These are phyloP conservation scores for Curvularia lunata DNA, from an alignment of 2,329 filamentous ascomycete genomes.

Conservation along the genomic window DNA sequence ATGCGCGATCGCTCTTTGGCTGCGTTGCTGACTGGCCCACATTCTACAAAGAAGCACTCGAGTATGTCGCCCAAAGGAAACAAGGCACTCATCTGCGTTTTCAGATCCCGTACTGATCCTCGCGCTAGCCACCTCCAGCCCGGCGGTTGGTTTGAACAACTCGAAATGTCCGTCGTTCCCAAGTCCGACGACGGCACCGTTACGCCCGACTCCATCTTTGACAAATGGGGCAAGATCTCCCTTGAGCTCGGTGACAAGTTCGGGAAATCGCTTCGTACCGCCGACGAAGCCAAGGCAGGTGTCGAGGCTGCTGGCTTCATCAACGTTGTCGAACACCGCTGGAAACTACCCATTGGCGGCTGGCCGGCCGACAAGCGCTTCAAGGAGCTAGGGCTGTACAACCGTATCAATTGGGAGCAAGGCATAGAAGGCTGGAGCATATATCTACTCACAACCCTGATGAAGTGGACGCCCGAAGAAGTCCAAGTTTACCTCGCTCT, in stretches of 20 bases:
- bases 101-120: background rate
- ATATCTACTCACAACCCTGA: constrained; percentile 27
- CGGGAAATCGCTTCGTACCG: constrained; percentile 48
- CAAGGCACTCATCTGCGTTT: background rate
- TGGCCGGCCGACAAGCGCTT: constrained; percentile 49
- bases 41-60: constrained; percentile 28
- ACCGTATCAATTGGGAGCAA: constrained; percentile 36
- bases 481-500: constrained; percentile 51
- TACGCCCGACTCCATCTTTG: constrained; percentile 25
- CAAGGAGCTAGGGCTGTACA: constrained; percentile 57
- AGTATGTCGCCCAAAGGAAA: constrained; percentile 20
- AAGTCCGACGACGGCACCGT: constrained; percentile 40
- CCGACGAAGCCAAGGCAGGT: constrained; percentile 48
- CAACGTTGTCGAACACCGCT: constrained; percentile 56
- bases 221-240: constrained; percentile 35
- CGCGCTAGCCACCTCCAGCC: constrained; percentile 36
- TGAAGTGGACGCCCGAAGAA: constrained; percentile 53
- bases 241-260: constrained; percentile 40
- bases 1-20: constrained; percentile 27
- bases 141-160: constrained; percentile 36
- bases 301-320: constrained; percentile 61
- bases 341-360: constrained; percentile 42
- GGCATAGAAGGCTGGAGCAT: constrained; percentile 38
- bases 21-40: constrained; percentile 31
- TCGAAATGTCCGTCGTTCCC: constrained; percentile 32